Evolutionary conservation across 371 early-diverging fungal genomes (phyloP).

Genomic region (Mucor irregularis): DNA sequence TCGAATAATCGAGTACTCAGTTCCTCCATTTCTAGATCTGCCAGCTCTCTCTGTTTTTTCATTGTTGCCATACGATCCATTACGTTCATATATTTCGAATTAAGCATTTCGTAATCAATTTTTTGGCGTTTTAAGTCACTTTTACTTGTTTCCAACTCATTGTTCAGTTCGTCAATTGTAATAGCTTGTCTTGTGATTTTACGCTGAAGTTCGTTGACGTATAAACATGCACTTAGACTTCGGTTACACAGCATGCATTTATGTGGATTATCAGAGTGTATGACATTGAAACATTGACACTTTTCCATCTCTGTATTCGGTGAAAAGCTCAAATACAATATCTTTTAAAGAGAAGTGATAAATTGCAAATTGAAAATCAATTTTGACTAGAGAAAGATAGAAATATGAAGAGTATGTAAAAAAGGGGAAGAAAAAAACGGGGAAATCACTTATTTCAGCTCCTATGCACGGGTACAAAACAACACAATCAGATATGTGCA

Average conservation of each 20-base stretch:
- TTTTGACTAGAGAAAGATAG: no score
- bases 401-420: no score
- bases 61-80: slow-evolving; percentile 65
- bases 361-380: neutral
- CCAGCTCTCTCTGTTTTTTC: slow-evolving; percentile 20
- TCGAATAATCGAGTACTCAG: slow-evolving; percentile 25
- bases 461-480: no score
- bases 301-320: neutral
- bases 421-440: no score
- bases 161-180: slow-evolving; percentile 3
- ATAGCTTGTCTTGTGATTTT: slow-evolving; percentile 2
- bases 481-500: no score
- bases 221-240: slow-evolving; percentile 4
- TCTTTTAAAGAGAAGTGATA: neutral
- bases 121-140: slow-evolving; percentile 30
- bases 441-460: no score
- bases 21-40: slow-evolving; percentile 30
- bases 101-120: slow-evolving; percentile 58
- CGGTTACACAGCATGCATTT: slow-evolving; percentile 2
- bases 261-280: slow-evolving; percentile 1
- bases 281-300: neutral
- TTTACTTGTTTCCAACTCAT: slow-evolving; percentile 13
- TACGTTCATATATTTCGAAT: slow-evolving; percentile 65
- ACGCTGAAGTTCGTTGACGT: slow-evolving; percentile 2
- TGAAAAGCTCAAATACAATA: no score